phyloP scores from a whole-genome alignment of 2,329 filamentous ascomycete species.

The Lizonia empirigonia region DNA sequence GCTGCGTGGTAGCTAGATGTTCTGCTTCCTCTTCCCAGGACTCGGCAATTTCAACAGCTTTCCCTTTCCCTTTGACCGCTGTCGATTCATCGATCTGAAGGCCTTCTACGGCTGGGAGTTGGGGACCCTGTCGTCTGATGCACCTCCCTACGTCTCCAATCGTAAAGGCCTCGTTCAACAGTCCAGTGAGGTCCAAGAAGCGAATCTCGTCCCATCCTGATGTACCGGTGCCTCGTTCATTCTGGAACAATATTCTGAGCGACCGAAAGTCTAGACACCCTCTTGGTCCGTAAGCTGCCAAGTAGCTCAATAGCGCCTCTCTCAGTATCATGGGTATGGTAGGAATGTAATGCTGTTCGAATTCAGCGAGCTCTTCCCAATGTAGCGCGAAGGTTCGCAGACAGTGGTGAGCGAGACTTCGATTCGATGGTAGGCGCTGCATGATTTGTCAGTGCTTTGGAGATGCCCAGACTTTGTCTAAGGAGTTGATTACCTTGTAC shows the following conservation, averaged over 20 bases:
- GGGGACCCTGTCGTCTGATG: slow-evolving; percentile 32
- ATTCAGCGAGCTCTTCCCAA: slow-evolving; percentile 63
- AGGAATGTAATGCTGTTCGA: slow-evolving; percentile 61
- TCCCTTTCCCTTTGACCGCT: slow-evolving; percentile 14
- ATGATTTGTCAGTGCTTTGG: slow-evolving; percentile 31
- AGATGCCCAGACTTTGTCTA: not conserved
- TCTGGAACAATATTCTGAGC: slow-evolving; percentile 58
- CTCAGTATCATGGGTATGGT: slow-evolving; percentile 59
- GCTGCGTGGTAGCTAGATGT: not conserved
- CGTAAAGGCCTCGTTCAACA: slow-evolving; percentile 56
- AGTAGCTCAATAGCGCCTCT: slow-evolving; percentile 61
- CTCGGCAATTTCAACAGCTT: slow-evolving; percentile 44
- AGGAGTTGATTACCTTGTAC: slow-evolving; percentile 27
- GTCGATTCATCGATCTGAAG: slow-evolving; percentile 18
- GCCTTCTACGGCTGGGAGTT: slow-evolving; percentile 19
- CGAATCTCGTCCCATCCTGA: slow-evolving; percentile 53
- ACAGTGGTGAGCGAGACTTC: slow-evolving; percentile 57
- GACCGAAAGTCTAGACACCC: slow-evolving; percentile 50
- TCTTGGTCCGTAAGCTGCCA: slow-evolving; percentile 57
- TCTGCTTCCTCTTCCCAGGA: slow-evolving; percentile 55
- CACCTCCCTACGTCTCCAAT: slow-evolving; percentile 57
- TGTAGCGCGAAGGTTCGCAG: slow-evolving; percentile 61
- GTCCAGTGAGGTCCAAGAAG: slow-evolving; percentile 59
- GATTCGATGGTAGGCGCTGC: slow-evolving; percentile 38
- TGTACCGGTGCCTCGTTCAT: slow-evolving; percentile 38